Conservation (phyloP, 2,329 filamentous ascomycete species). For the Mycogone perniciosa region DNA sequence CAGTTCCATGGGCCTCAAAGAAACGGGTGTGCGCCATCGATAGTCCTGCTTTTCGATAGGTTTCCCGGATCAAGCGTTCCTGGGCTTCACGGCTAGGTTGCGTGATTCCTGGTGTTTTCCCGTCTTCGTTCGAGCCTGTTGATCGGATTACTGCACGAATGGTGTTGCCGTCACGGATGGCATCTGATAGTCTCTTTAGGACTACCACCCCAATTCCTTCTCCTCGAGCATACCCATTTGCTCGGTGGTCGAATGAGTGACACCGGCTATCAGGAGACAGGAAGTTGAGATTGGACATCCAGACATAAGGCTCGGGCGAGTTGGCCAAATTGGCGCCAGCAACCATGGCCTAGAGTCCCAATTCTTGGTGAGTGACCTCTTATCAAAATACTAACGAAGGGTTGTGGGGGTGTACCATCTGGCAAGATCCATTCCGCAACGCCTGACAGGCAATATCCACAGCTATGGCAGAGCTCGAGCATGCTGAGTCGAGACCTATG, state of each 20-base stretch:
- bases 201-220: conserved; percentile 31
- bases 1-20: conserved; percentile 19
- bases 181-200: conserved; percentile 37
- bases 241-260: conserved; percentile 17
- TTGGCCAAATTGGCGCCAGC: no score
- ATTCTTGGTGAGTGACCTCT: no score
- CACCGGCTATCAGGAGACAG: conserved; percentile 5
- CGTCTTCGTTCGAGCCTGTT: conserved; percentile 32
- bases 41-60: conserved; percentile 21
- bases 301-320: conserved; percentile 22
- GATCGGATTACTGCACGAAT: conserved; percentile 30
- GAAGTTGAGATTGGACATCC: no score
- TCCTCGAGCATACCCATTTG: conserved; percentile 37
- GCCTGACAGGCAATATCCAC: conserved; percentile 26
- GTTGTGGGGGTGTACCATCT: no score
- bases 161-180: conserved; percentile 35
- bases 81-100: conserved; percentile 30
- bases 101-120: conserved; percentile 36
- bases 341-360: no score
- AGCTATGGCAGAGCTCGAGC: conserved; percentile 40
- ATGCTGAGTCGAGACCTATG: conserved; percentile 45
- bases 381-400: no score
- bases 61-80: conserved; percentile 23
- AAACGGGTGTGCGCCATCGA: conserved; percentile 17
- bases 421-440: conserved; percentile 29